Evolutionary conservation across 2,329 filamentous ascomycete species (phyloP).

Genomic region (Shiraia sp.): DNA sequence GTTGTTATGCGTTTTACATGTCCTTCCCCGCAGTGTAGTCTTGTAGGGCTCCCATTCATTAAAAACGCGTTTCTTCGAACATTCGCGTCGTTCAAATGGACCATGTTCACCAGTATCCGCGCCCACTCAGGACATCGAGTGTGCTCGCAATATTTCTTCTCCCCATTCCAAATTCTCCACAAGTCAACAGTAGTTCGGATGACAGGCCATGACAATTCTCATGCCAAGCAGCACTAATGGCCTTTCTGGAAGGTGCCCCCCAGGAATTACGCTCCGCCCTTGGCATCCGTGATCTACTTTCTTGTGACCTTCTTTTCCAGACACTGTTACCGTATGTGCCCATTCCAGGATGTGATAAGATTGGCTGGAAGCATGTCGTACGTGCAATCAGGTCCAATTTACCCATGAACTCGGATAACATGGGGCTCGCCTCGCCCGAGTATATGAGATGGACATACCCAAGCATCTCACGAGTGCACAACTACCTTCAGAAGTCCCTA

Average conservation of each 20-base stretch:
- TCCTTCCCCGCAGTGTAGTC: no score
- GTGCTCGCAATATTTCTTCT: no score
- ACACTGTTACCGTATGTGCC: conserved; percentile 24
- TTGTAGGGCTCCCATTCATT: no score
- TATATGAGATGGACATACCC: conserved; percentile 19
- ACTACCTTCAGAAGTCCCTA: no score
- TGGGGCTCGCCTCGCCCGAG: conserved; percentile 5
- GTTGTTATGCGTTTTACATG: no score
- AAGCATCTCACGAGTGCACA: no score
- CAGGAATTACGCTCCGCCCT: conserved; percentile 23
- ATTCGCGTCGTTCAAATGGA: no score
- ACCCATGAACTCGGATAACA: conserved; percentile 11
- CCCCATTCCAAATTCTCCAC: no score
- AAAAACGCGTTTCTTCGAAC: no score
- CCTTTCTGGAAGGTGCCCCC: conserved; percentile 39
- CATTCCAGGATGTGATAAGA: conserved; percentile 21
- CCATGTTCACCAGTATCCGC: no score
- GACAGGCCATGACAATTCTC: conserved; percentile 7
- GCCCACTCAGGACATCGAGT: no score
- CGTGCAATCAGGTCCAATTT: conserved; percentile 18
- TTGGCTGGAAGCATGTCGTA: conserved; percentile 17
- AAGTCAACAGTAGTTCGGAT: not conserved
- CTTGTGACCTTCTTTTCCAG: conserved; percentile 40
- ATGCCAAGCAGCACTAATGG: conserved; percentile 25
- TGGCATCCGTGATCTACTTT: conserved; percentile 28